phyloP scores from a whole-genome alignment of 2,329 filamentous ascomycete genomes.

The Chaetomiaceae sp. region DNA sequence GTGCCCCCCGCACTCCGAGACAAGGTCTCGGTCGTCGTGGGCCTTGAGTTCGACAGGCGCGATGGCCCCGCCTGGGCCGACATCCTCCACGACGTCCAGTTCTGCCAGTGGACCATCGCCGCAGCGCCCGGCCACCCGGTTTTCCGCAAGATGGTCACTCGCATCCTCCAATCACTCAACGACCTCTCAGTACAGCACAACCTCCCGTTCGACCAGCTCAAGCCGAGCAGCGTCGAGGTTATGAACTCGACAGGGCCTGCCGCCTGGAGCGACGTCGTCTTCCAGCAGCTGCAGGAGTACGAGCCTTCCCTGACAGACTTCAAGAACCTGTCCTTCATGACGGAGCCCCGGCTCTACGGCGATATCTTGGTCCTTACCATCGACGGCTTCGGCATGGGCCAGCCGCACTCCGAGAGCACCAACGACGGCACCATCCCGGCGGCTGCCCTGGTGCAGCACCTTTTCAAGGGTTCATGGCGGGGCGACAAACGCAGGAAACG shows the following conservation, averaged over 20 bases:
- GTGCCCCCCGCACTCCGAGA: slow-evolving; percentile 22
- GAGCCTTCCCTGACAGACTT: slow-evolving; percentile 18
- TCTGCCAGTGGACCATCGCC: slow-evolving; percentile 36
- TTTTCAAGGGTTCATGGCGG: slow-evolving; percentile 17
- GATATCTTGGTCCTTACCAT: slow-evolving; percentile 19
- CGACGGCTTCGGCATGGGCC: slow-evolving; percentile 21
- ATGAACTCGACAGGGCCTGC: slow-evolving; percentile 32
- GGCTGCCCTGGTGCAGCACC: slow-evolving; percentile 18
- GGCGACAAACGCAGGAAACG: background rate
- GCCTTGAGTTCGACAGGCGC: slow-evolving; percentile 31
- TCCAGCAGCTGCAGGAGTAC: slow-evolving; percentile 25
- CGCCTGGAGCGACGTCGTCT: slow-evolving; percentile 32
- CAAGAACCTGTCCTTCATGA: slow-evolving; percentile 17
- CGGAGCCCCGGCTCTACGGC: slow-evolving; percentile 12
- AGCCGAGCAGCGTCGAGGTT: slow-evolving; percentile 28
- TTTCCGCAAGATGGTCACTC: slow-evolving; percentile 27
- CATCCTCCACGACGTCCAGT: slow-evolving; percentile 30
- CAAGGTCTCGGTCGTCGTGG: slow-evolving; percentile 27
- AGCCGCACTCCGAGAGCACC: slow-evolving; percentile 19
- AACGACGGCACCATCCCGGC: slow-evolving; percentile 13
- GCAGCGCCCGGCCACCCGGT: slow-evolving; percentile 31
- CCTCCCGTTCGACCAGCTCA: slow-evolving; percentile 14
- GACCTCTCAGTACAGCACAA: slow-evolving; percentile 16
- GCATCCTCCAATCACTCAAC: slow-evolving; percentile 24
- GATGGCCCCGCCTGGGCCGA: slow-evolving; percentile 28